Base-by-base conservation (phyloP, 2,329 filamentous ascomycete species). In the Pestalotiopsis sp. region DNA sequence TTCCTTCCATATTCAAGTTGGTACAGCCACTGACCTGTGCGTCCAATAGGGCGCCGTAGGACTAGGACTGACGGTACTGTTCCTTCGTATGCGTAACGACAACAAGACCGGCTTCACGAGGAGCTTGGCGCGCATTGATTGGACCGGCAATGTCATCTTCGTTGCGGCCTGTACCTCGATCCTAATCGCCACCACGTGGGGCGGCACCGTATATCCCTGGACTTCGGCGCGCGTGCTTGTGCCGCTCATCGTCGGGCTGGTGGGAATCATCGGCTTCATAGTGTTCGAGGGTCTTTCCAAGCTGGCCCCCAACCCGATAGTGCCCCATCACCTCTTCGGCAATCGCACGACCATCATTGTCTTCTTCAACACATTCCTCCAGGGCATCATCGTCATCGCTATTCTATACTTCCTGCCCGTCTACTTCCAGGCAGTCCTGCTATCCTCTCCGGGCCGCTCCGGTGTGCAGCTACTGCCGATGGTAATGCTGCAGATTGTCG, bases 391-490 rank as follows among this genome's bases (percentile, higher is more conserved):
- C 3, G 65, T 75, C 3, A 74, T 75, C 48, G 81, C 80, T 76
- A 67, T 73, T 7, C 70, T 78, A 35, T 81, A 78, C 73, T 84
- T 83, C 70, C 66, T 84, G 1, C 81, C 82, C 0, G 71, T 85
- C 7, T 85, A 83, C 70, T 84, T 85, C 71, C 81, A 85, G 66
- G 78, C 75, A 0, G 79, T 85, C 0, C 73, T 73, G 3, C 60
- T 73, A 1, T 69, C 75, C 2, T 73, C 75, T 0, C 75, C 82
- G 0, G 68, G 69, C 0, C 69, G 74, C 0, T 72, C 79, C 0
- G 79, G 77, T 11, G 74, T 79, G 4, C 64, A 74, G 24, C 59
- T 78, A 11, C 71, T 79, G 69, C 66, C 71, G 1, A 62, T 48
- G 30, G 26, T 68, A 9, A n/a, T 68, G 17, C 26, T 26, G 63